phyloP scores from a whole-genome alignment of 2,329 filamentous ascomycete genomes.

The Aspergillus oerlinghausenensis region DNA sequence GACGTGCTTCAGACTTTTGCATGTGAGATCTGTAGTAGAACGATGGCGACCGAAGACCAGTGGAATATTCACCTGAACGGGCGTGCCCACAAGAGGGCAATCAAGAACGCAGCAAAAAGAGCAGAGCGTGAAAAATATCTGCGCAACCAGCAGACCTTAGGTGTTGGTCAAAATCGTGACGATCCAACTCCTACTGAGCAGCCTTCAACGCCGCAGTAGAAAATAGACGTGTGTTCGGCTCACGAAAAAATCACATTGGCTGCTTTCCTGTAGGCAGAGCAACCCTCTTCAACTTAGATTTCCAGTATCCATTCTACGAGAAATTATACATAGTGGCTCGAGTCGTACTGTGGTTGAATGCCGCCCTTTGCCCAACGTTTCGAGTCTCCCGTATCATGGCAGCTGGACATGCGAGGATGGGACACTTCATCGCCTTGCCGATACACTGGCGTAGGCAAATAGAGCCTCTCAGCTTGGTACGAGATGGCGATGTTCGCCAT shows the following conservation, averaged over 20 bases:
- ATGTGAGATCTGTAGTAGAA: slow-evolving; percentile 67
- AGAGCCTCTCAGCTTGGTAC: background rate
- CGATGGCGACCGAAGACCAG: slow-evolving; percentile 52
- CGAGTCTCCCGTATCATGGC: background rate
- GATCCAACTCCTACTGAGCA: background rate
- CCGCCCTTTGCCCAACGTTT: background rate
- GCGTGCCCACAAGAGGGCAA: slow-evolving; percentile 53
- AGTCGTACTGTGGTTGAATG: background rate
- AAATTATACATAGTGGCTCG: background rate
- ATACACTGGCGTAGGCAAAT: background rate
- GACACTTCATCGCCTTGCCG: background rate
- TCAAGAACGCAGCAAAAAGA: slow-evolving; percentile 40
- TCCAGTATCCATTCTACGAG: background rate
- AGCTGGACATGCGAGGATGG: background rate
- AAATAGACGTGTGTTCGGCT: background rate
- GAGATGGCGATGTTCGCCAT: background rate
- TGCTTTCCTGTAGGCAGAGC: background rate
- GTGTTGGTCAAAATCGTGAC: background rate
- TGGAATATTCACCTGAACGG: slow-evolving; percentile 56
- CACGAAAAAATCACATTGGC: background rate
- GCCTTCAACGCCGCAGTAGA: background rate
- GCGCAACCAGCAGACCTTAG: slow-evolving; percentile 16
- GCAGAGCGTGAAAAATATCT: slow-evolving; percentile 31
- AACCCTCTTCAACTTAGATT: background rate
- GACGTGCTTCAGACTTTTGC: slow-evolving; percentile 48